Base-by-base conservation (phyloP, 805 yeast species). In the Kodamaea kaohsiungensis region DNA sequence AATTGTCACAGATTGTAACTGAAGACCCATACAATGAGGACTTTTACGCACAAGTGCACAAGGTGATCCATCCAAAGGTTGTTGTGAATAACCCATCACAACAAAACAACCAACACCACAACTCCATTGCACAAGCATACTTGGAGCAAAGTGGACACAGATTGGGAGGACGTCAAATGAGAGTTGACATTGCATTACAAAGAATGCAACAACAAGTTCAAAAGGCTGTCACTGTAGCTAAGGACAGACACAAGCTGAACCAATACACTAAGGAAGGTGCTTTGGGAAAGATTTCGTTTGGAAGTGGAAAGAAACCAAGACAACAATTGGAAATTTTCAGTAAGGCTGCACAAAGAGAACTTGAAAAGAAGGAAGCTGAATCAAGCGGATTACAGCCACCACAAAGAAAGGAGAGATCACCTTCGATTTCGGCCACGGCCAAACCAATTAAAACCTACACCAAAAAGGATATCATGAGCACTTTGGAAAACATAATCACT, bases 181-280 rank as follows among this genome's bases (percentile, higher is more conserved):
- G 93, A 68, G 93, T 92, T 7, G 96, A 90, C 70, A 85, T 91
- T 59, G 97, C 97, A 0, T 79, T 92, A 64, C 97, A 90, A 76
- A 86, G 98, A 78, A 90, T 95, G 97, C 98, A 93, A 74, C 97
- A 91, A 69, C 98, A 93, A 75, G 97, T 93, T 51, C 96, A 91
- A 66, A 90, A 89, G 65, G 98, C 98, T 13, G 98, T 93, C 15
- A 89, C 93, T 52, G 93, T 90, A 40, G 99, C 98, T 19, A 89
- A 90, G 67, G 97, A 91, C 64, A 84, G 91, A 74, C 88, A 90
- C 52, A 86, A 86, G 72, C 74, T 80, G 39, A 79, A 81, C 43
- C 86, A 81, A 58, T 84, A 83, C 61, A 83, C 84, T 30, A 82
- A 82, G 64, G 96, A 87, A 65, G 97, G 97, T 63, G 95, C 96